Conservation (phyloP, 2,329 filamentous ascomycete species). For the Juglanconis sp. region DNA sequence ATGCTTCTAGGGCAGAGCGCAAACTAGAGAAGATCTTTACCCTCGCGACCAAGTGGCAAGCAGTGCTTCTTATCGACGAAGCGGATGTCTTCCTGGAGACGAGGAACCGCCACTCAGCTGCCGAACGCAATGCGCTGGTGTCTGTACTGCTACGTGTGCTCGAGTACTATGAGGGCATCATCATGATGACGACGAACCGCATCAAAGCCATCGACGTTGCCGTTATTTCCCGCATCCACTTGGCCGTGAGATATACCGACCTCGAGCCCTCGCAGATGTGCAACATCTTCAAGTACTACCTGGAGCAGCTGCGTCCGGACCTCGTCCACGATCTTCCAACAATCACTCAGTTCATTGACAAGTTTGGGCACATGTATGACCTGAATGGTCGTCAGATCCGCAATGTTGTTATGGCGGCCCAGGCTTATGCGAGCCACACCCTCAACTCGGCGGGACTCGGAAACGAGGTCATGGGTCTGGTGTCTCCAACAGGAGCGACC, state of each 20-base stretch:
- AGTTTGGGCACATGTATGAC: not conserved
- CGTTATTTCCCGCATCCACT: constrained; percentile 22
- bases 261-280: constrained; percentile 15
- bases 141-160: constrained; percentile 19
- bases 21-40: constrained; percentile 17
- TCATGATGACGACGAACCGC: constrained; percentile 23
- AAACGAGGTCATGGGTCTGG: not conserved
- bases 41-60: constrained; percentile 24
- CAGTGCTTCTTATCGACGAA: constrained; percentile 26
- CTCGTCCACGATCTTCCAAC: constrained; percentile 2
- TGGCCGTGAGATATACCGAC: constrained; percentile 21
- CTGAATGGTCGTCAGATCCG: constrained; percentile 11
- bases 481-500: not conserved
- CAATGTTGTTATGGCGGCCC: constrained; percentile 10
- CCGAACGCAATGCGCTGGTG: constrained; percentile 19
- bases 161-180: constrained; percentile 18
- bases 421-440: not conserved
- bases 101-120: constrained; percentile 10
- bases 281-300: constrained; percentile 19
- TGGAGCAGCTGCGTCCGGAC: constrained; percentile 17
- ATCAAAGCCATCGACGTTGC: constrained; percentile 23
- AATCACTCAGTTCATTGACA: not conserved
- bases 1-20: constrained; percentile 10
- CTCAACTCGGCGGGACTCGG: not conserved
- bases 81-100: constrained; percentile 23